Percentiles rank a stretch among this genome's conserved stretches.
Evolutionary conservation across 2,329 filamentous ascomycete genomes (phyloP).

Genomic region (Raffaelea albimanens): DNA sequence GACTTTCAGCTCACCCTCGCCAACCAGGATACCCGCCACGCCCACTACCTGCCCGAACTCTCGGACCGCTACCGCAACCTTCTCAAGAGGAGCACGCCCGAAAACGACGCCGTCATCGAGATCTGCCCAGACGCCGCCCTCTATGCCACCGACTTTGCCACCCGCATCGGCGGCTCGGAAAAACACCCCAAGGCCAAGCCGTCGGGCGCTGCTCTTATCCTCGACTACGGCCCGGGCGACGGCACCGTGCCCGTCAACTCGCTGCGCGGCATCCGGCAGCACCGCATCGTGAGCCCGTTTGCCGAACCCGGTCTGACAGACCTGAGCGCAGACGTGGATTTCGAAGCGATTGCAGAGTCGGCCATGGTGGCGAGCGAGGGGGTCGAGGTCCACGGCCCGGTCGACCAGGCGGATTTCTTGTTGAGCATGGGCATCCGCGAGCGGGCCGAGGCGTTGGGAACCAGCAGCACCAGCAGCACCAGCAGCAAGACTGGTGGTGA

Average conservation of each 20-base stretch:
- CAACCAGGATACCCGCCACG: slow-evolving; percentile 67
- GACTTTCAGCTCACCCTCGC: slow-evolving; percentile 86
- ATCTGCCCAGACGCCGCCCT: slow-evolving; percentile 80
- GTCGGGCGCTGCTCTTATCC: slow-evolving; percentile 81
- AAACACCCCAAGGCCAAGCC: slow-evolving; percentile 48
- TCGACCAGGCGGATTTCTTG: slow-evolving; percentile 76
- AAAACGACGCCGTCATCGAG: slow-evolving; percentile 68
- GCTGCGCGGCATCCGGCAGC: slow-evolving; percentile 75
- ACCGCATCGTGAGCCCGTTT: slow-evolving; percentile 71
- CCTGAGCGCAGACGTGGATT: slow-evolving; percentile 88
- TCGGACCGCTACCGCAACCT: slow-evolving; percentile 72
- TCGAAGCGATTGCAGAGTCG: slow-evolving; percentile 73
- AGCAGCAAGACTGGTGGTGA: no score
- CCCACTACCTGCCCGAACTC: slow-evolving; percentile 72
- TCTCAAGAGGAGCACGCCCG: slow-evolving; percentile 41
- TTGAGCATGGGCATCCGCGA: slow-evolving; percentile 73
- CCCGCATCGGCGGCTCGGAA: slow-evolving; percentile 65
- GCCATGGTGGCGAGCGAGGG: slow-evolving; percentile 66
- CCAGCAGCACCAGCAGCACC: slow-evolving; percentile 26
- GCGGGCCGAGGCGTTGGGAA: slow-evolving; percentile 58
- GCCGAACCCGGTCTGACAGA: slow-evolving; percentile 73
- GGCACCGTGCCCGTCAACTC: slow-evolving; percentile 74
- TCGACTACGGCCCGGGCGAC: slow-evolving; percentile 80
- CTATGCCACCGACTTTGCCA: slow-evolving; percentile 72
- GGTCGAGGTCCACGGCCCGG: slow-evolving; percentile 86